These are phyloP conservation scores for Phialophora expanda DNA, from an alignment of 2,329 filamentous ascomycete genomes.

Conservation along the genomic window DNA sequence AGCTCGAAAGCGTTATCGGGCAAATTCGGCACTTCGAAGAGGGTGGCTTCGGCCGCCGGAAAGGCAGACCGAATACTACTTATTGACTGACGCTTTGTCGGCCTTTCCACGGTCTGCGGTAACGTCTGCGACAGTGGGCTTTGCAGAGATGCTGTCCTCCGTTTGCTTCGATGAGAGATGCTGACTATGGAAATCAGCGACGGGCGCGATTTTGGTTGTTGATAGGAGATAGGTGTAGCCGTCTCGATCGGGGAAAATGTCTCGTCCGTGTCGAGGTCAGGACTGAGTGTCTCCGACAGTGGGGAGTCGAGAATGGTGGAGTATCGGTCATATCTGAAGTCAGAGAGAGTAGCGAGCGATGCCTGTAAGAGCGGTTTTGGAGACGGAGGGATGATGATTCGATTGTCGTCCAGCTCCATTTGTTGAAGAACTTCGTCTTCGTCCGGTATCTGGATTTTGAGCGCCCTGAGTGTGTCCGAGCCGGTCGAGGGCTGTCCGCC, in stretches of 20 bases:
- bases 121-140: slow-evolving; percentile 26
- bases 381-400: slow-evolving; percentile 26
- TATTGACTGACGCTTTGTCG: slow-evolving; percentile 27
- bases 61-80: slow-evolving; percentile 28
- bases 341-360: slow-evolving; percentile 33
- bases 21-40: slow-evolving; percentile 33
- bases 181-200: slow-evolving; percentile 38
- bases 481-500: slow-evolving; percentile 1
- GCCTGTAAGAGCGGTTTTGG: slow-evolving; percentile 31
- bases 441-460: slow-evolving; percentile 30
- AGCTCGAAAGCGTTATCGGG: slow-evolving; percentile 35
- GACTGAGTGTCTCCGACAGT: slow-evolving; percentile 22
- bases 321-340: slow-evolving; percentile 37
- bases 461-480: slow-evolving; percentile 6
- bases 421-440: slow-evolving; percentile 20
- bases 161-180: slow-evolving; percentile 21
- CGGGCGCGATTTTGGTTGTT: slow-evolving; percentile 34
- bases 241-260: slow-evolving; percentile 36
- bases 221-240: slow-evolving; percentile 37
- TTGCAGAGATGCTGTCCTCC: slow-evolving; percentile 26
- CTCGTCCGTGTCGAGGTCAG: slow-evolving; percentile 30
- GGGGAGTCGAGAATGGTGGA: slow-evolving; percentile 30
- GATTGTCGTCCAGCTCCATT: slow-evolving; percentile 22
- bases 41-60: slow-evolving; percentile 34
- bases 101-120: slow-evolving; percentile 20